A percentile compares a stretch with the other conserved stretches of the same genome.
These are phyloP conservation scores for Capsicum rhomboideum DNA, from an alignment of 257 asterid species.

Conservation along the genomic window DNA sequence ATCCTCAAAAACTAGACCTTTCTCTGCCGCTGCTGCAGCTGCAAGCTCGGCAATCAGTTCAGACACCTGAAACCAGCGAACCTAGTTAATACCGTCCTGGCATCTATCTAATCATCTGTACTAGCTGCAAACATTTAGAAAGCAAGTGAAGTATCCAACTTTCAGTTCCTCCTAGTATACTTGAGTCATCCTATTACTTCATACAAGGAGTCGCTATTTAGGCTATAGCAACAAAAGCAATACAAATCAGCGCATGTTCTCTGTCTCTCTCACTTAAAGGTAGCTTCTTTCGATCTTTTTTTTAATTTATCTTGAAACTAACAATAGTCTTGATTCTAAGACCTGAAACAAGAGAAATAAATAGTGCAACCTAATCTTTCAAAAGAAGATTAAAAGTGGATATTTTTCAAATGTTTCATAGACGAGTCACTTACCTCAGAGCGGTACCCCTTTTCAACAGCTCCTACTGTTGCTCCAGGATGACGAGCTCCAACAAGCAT, in stretches of 20 bases:
- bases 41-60: constrained; percentile 76
- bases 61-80: constrained; percentile 47
- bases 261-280: not conserved
- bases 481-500: constrained; percentile 99
- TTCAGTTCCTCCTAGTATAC: not conserved
- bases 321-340: not conserved
- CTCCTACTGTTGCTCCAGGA: constrained; percentile 93
- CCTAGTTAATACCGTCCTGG: not conserved
- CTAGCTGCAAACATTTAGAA: not conserved
- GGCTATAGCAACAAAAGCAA: not conserved
- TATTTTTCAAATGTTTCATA: not conserved
- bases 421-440: constrained; percentile 50
- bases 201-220: not conserved
- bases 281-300: not conserved
- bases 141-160: not conserved
- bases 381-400: not conserved
- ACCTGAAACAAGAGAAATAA: not conserved
- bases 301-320: not conserved
- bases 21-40: constrained; percentile 75
- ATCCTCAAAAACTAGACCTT: constrained; percentile 60
- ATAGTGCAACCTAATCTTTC: not conserved
- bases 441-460: constrained; percentile 73
- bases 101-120: not conserved
- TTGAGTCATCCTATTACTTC: not conserved
- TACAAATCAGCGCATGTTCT: not conserved